phyloP scores from a whole-genome alignment of 345 rosid species.

The Brassica cretica region DNA sequence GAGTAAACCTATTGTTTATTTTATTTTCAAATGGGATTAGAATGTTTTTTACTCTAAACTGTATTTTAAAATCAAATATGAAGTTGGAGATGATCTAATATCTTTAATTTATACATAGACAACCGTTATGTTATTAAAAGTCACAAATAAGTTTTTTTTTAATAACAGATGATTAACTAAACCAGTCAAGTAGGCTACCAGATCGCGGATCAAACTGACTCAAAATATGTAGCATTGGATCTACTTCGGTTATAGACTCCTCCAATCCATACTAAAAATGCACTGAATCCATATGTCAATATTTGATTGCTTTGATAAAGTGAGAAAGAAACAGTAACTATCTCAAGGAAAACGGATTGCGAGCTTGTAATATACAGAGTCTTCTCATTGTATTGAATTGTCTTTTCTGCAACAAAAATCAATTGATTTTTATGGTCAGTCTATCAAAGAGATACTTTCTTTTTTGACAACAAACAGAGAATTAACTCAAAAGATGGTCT shows the following conservation, averaged over 20 bases:
- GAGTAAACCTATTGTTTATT: too few species aligned
- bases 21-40: too few species aligned
- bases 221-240: not conserved
- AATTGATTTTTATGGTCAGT: constrained; percentile 16
- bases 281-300: not conserved
- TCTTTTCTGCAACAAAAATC: constrained; percentile 18
- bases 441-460: not conserved
- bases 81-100: too few species aligned
- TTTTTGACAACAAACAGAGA: not conserved
- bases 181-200: too few species aligned
- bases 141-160: too few species aligned
- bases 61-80: too few species aligned
- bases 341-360: not conserved
- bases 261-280: not conserved
- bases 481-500: not conserved
- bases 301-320: not conserved
- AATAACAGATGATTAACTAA: too few species aligned
- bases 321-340: not conserved
- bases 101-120: too few species aligned
- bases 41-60: too few species aligned
- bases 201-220: too few species aligned
- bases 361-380: not conserved
- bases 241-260: not conserved
- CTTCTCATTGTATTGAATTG: not conserved
- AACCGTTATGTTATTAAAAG: too few species aligned